Evolutionary conservation across 225 moss, liverwort and hornwort genomes (phyloP).

Genomic region (Sphagnum tenellum): DNA sequence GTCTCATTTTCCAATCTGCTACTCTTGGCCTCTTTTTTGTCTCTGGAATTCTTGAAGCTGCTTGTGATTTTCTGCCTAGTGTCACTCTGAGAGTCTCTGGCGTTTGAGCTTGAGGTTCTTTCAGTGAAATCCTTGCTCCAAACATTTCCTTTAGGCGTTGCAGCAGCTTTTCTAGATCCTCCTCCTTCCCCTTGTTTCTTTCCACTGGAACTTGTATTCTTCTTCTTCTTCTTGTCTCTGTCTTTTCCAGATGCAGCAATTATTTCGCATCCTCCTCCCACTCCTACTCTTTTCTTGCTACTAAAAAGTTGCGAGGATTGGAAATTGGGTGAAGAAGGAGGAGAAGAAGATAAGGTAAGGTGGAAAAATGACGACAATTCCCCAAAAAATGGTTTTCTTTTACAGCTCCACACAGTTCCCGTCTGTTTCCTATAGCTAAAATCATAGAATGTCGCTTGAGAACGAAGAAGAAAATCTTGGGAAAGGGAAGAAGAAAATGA

Average conservation of each 20-base stretch:
- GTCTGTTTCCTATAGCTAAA: not conserved
- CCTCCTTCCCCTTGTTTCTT: conserved; percentile 14
- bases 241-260: conserved; percentile 35
- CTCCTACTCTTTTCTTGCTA: not conserved
- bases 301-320: not conserved
- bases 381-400: not conserved
- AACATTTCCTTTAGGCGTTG: conserved; percentile 22
- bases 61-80: conserved; percentile 15
- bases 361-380: no score
- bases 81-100: not conserved
- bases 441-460: not conserved
- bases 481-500: not conserved
- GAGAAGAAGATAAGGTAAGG: not conserved
- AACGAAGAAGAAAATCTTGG: not conserved
- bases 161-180: conserved; percentile 7
- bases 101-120: conserved; percentile 25
- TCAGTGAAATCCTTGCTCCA: conserved; percentile 52
- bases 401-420: not conserved
- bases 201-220: conserved; percentile 29
- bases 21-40: conserved; percentile 13
- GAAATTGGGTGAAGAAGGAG: not conserved
- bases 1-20: not conserved
- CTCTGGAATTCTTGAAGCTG: conserved; percentile 4
- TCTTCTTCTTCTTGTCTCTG: conserved; percentile 26
- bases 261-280: conserved; percentile 3